Conservation (phyloP, 805 yeast species). For the Ogataea haglerorum region DNA sequence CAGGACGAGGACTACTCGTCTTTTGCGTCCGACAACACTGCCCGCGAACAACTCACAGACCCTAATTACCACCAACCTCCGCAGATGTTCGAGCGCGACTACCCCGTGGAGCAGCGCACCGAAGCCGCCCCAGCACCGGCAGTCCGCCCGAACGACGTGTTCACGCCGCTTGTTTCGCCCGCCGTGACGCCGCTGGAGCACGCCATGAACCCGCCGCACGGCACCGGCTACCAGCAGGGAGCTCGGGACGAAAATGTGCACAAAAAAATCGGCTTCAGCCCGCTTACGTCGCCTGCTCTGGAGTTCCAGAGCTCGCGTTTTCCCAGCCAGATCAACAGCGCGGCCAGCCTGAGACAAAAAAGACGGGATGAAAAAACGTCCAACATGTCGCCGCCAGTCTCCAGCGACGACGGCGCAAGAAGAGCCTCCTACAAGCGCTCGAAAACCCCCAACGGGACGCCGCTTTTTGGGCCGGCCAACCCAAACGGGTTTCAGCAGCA, state of each 20-base stretch:
- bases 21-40: neutral
- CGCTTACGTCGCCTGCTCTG: conserved; percentile 69
- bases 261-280: conserved; percentile 34
- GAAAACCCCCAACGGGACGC: conserved; percentile 40
- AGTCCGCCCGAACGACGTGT: conserved; percentile 56
- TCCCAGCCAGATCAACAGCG: conserved; percentile 11
- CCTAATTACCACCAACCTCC: conserved; percentile 1
- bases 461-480: conserved; percentile 35
- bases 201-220: conserved; percentile 13
- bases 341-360: conserved; percentile 26
- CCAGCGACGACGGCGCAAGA: conserved; percentile 18
- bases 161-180: conserved; percentile 77
- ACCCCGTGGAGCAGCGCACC: conserved; percentile 11
- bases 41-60: neutral
- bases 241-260: neutral
- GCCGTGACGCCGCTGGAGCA: conserved; percentile 62
- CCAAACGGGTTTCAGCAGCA: conserved; percentile 14
- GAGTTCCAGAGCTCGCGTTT: conserved; percentile 40
- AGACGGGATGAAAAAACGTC: conserved; percentile 27
- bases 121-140: conserved; percentile 8
- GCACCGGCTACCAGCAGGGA: neutral
- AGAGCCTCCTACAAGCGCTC: conserved; percentile 31
- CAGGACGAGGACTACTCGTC: neutral
- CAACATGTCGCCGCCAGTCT: conserved; percentile 22
- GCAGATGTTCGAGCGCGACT: conserved; percentile 6